Conservation (phyloP, 1,284 basidiomycete species). For the Caloboletus firmus region DNA sequence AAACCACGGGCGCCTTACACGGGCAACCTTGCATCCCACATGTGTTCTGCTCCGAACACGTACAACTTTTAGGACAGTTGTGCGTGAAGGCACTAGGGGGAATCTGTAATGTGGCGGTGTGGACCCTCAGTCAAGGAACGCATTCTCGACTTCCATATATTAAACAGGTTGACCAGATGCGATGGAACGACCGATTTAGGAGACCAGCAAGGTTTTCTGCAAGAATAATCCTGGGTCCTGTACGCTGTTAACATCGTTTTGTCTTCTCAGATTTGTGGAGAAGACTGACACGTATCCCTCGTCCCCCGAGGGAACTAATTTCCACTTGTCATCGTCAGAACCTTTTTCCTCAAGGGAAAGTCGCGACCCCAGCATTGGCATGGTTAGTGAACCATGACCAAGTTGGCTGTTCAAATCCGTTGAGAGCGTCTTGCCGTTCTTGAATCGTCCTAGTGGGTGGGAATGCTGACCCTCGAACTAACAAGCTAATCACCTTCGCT, state of each 20-base stretch:
- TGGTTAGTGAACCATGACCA: neutral
- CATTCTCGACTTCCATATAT: neutral
- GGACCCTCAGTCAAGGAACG: neutral
- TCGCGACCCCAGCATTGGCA: too few relatives aligned
- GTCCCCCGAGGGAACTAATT: neutral
- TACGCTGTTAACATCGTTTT: neutral
- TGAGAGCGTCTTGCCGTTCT: neutral
- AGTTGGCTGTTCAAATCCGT: neutral
- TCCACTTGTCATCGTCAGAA: too few relatives aligned
- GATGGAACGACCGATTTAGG: neutral
- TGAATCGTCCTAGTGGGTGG: neutral
- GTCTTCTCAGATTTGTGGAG: neutral
- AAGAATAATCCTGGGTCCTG: conserved; percentile 1
- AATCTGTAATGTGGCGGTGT: neutral
- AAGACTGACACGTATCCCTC: neutral
- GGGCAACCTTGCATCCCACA: neutral
- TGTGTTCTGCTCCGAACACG: neutral
- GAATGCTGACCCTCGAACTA: neutral
- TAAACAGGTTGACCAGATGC: neutral
- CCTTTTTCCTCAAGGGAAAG: too few relatives aligned
- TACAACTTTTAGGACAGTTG: neutral
- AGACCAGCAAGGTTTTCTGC: neutral
- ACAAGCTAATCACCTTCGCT: neutral
- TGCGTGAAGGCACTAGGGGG: too few relatives aligned
- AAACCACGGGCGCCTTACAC: too few relatives aligned